Evolutionary conservation across 1,139 yeast species (phyloP), one percentile per base, ranked within the genome.

Genomic region (Nakaseomyces kungkrabaensis): DNA sequence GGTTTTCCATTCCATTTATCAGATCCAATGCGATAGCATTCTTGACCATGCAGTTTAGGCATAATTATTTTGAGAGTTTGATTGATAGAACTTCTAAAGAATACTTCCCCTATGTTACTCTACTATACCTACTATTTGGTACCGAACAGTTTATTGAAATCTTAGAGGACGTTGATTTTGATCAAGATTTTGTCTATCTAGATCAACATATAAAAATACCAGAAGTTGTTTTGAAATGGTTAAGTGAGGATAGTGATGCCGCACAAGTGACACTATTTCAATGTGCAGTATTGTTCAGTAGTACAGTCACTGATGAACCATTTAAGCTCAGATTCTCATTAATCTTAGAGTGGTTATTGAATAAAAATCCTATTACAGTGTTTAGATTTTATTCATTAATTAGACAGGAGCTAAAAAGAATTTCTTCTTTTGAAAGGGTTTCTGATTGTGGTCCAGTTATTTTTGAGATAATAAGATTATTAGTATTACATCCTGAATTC

Each of bases 1-100:
- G 95, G 0, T 68, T 86, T 50, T 78, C 79, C 47, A 68, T 79
- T 10, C 79, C 90, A 3, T 79, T 77, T 50, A 74, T 85, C 27
- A 77, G 79, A 52, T 77, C 76, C n/a, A 68, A 73, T 2, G 78
- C 92, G 0, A 62, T 82, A 45, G 69, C 69, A 1, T 73, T 81
- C 26, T 62, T 86, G 59, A 76, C 73, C 53, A 63, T 69, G 1
- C 67, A 81, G 29, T 75, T 83, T 60, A 72, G 70, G 45, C 66
- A 75, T 17, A 69, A 82, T 54, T 75, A 74, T 47, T 52, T 47
- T 43, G 63, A 63, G 40, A 54, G 52, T 25, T 36, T 42, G 13
- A 51, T 52, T 34, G 50, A 50, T n/a, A 48, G 53, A 8, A 46
- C 48, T 3, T 51, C 60, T 9, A 56, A 51, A 1, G 63, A 66